Evolutionary conservation across 768 basidiomycete genomes (phyloP), one percentile per base, ranked within the genome.

Genomic region (Mycena vitilis): DNA sequence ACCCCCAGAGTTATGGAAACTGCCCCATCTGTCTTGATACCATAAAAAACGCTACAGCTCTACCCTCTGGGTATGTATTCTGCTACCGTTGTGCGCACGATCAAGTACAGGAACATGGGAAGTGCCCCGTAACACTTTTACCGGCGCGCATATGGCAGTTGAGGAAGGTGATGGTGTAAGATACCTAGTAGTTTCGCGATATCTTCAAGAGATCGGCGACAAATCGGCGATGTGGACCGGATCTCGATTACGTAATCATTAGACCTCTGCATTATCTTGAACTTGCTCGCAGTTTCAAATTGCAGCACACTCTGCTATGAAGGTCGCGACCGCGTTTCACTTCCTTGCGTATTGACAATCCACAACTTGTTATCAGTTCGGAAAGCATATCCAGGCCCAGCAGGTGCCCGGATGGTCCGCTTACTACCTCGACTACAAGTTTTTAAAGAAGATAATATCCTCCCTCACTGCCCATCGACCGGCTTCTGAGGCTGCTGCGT

Each of bases 381-480:
- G 98, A 74, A 99, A 99, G 85, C 93, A 95, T 69, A 95, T 99
- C 70, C 96, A 95, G 80, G 89, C 93, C 37, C 93, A 97, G 78
- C 95, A 98, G 83, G 91, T 98, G 62, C 96, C 97, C 59, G 97
- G 96, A 82, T 99, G 97, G 97, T 95, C 94, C 36, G 78, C 85
- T 49, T 95, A 94, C 83, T 99, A 99, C 81, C 89, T 98, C 67
- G 96, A 99, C 82, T 99, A 99, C 88, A 99, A 99, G 84, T 93
- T 92, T 75, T 86, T 98, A 78, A 98, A 98, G 83, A 95, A 99
- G 87, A 98, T 99, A 75, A 96, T 99, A 75, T 97, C 96, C 68
- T 98, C 96, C 16, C 88, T 98, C 69, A 90, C 91, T 58, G 92
- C 94, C 37, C 94, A 95, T 78, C 89, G 94, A 66, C 95, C 95